Evolutionary conservation across 108 stramenopile species (phyloP).

Genomic region (Asterionellopsis glacialis): DNA sequence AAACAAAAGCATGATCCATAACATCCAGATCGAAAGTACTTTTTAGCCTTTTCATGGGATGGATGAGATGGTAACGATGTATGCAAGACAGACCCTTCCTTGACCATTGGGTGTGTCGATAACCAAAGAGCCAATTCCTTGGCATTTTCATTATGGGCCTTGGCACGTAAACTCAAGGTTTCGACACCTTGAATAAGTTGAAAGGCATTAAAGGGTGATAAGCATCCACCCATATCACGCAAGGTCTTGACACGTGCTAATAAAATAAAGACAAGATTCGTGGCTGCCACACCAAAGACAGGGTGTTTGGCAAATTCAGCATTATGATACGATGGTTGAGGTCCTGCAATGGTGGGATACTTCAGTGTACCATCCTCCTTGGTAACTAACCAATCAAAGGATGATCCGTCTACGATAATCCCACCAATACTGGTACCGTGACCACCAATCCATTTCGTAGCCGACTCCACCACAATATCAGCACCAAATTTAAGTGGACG

Average conservation of each 20-base stretch:
- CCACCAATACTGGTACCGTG: conserved; percentile 72
- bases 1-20: conserved; percentile 77
- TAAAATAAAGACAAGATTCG: conserved; percentile 72
- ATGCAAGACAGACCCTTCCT: conserved; percentile 60
- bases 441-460: conserved; percentile 92
- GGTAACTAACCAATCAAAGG: conserved; percentile 60
- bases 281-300: conserved; percentile 16
- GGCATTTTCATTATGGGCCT: conserved; percentile 85
- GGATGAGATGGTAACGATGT: conserved; percentile 65
- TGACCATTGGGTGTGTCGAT: conserved; percentile 57
- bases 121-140: conserved; percentile 70
- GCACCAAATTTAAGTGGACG: conserved; percentile 81
- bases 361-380: conserved; percentile 44
- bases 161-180: conserved; percentile 79
- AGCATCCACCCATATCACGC: conserved; percentile 82
- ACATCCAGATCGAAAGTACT: conserved; percentile 63
- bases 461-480: conserved; percentile 71
- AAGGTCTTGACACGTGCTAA: conserved; percentile 61
- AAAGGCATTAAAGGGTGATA: conserved; percentile 82
- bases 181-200: conserved; percentile 86
- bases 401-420: conserved; percentile 71
- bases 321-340: conserved; percentile 47
- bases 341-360: conserved; percentile 67
- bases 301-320: too few relatives aligned
- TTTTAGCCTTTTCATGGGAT: conserved; percentile 46